Evolutionary conservation across 805 yeast genomes (phyloP).

Genomic region (Lachancea kluyveri): DNA sequence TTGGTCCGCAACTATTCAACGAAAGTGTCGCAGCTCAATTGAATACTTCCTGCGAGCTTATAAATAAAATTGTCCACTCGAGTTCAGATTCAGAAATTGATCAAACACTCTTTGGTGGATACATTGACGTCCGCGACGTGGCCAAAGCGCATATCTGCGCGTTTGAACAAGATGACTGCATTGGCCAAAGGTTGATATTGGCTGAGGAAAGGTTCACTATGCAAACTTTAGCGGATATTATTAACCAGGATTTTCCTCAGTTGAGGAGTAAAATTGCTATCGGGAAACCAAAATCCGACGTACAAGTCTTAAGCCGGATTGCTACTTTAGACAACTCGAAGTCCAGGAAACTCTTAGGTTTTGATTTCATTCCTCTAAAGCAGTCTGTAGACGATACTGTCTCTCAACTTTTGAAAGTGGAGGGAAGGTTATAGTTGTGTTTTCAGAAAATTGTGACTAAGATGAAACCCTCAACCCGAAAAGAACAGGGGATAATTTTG

Average conservation of each 20-base stretch:
- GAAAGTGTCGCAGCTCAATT: conserved; percentile 28
- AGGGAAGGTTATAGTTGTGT: too few species aligned
- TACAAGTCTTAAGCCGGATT: conserved; percentile 11
- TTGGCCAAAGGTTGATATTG: conserved; percentile 30
- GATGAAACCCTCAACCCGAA: too few species aligned
- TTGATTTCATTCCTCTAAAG: conserved; percentile 18
- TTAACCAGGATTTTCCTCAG: conserved; percentile 36
- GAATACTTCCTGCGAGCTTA: conserved; percentile 33
- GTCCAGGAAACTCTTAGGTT: conserved; percentile 19
- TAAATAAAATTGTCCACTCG: conserved; percentile 29
- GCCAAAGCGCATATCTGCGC: conserved; percentile 53
- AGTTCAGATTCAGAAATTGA: conserved; percentile 23
- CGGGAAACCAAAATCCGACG: conserved; percentile 32
- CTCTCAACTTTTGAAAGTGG: conserved; percentile 18
- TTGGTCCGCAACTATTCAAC: conserved; percentile 48
- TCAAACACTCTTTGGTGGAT: conserved; percentile 23
- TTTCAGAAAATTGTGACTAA: too few species aligned
- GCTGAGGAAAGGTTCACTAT: conserved; percentile 16
- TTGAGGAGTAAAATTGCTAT: conserved; percentile 39
- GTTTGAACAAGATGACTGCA: conserved; percentile 33
- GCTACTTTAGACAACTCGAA: conserved; percentile 12
- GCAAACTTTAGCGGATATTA: conserved; percentile 23
- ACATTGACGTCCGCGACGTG: conserved; percentile 55
- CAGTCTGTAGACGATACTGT: conserved; percentile 21
- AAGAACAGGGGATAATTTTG: too few species aligned